A percentile compares a stretch with the other conserved stretches of the same genome.
phyloP scores from a whole-genome alignment of 129 eudicot species.

The Escallonia herrerae region DNA sequence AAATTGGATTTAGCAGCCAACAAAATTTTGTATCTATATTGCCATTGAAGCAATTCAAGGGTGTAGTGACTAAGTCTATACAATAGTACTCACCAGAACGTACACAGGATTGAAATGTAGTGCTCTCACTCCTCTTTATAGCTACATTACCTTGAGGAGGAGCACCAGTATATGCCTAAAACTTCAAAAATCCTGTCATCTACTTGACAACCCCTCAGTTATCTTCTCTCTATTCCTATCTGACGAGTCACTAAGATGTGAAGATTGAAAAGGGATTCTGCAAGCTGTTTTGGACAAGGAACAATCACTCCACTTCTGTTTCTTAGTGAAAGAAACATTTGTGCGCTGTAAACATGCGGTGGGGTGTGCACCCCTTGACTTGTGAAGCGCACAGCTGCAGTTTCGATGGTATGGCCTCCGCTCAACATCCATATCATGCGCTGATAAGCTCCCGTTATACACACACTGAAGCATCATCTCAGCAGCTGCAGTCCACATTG shows the following conservation, averaged over 20 bases:
- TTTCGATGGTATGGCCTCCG: constrained; percentile 39
- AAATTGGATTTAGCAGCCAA: background rate
- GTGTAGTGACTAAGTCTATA: background rate
- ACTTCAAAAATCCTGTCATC: background rate
- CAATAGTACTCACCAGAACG: background rate
- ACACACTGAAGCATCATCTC: constrained; percentile 16
- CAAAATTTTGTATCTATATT: background rate
- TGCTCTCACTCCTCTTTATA: background rate
- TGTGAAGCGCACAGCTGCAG: constrained; percentile 41
- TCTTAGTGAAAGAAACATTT: constrained; percentile 11
- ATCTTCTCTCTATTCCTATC: background rate
- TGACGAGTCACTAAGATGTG: background rate
- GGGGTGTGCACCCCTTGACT: constrained; percentile 7
- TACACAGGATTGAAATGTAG: background rate
- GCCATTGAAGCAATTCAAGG: background rate
- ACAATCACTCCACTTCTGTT: background rate
- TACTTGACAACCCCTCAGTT: background rate
- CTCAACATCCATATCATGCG: constrained; percentile 22
- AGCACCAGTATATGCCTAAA: too few species aligned
- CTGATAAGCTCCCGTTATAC: constrained; percentile 31
- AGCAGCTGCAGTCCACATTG: constrained; percentile 16
- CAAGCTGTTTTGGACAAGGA: constrained; percentile 4
- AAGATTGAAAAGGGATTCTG: constrained; percentile 6
- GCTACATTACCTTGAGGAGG: background rate
- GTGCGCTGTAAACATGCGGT: constrained; percentile 2